Base-by-base conservation (phyloP, 441 rosid genomes). In the Geranium incanum region DNA sequence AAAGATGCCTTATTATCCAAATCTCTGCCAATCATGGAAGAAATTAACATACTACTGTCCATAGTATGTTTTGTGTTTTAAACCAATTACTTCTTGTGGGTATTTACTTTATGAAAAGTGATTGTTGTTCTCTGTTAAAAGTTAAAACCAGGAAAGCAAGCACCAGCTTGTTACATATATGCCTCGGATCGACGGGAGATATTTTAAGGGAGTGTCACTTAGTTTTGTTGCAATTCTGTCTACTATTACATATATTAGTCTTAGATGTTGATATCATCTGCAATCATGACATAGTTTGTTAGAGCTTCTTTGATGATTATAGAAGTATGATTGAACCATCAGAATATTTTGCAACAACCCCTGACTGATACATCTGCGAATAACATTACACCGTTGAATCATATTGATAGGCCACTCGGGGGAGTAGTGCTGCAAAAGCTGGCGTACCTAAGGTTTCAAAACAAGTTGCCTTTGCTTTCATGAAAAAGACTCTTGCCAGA, bases 401-500 rank as follows among this genome's bases (percentile, higher is more conserved):
- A 75, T 67, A 60, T 68, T 72, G 66, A 69, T 85, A 87, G 91
- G 91, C 86, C 13, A 85, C 82, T 63, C 71, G 82, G 67, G 88
- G 85, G 74, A 82, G 77, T 76, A 72, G 55, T 74, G 83, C 86
- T 60, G 76, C 81, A 48, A 82, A 81, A 69, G 72, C 57, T 9
- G 84, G 89, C 60, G 70, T 81, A 19, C 71, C 84, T 0, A 84
- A 84, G 80, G 88, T 86, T 67, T 71, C 89, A 12, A 88, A 82
- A 78, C 88, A 77, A 55, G 78, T 76, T 76, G 89, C 89, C 3
- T 19, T 77, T 77, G 83, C 84, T 66, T 86, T 84, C 72, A 78
- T 79, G 75, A 83, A 75, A 79, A 84, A 86, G 67, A 81, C 84
- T 52, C 86, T 88, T 36, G 84, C 80, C 55, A 84, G 87, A 84